Evolutionary conservation across 73 alveolate genomes (phyloP).

Genomic region (Symbiodinium natans): DNA sequence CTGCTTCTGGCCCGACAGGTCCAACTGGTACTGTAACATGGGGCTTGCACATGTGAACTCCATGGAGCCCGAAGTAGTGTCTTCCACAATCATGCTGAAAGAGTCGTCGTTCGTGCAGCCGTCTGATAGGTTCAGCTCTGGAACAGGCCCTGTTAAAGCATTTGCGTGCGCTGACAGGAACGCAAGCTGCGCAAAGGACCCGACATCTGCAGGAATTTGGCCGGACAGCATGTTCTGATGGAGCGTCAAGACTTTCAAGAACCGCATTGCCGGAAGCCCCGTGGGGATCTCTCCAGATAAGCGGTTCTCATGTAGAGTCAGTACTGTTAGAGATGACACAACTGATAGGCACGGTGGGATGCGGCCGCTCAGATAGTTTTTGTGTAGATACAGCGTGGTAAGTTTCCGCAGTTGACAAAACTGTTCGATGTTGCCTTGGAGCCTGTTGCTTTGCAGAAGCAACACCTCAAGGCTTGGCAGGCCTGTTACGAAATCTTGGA

Average conservation of each 20-base stretch:
- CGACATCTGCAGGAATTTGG: not conserved
- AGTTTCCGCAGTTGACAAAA: not conserved
- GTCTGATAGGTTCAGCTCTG: not conserved
- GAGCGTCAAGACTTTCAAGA: not conserved
- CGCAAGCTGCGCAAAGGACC: not conserved
- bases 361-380: not conserved
- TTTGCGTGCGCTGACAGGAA: slow-evolving; percentile 20
- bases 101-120: slow-evolving; percentile 26
- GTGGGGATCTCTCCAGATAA: not conserved
- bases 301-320: not conserved
- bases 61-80: no score
- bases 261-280: not conserved
- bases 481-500: not conserved
- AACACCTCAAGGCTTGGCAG: not conserved
- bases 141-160: not conserved
- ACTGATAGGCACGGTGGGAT: not conserved
- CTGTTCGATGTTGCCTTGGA: not conserved
- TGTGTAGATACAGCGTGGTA: not conserved
- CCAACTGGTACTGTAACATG: no score
- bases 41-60: no score
- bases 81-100: no score
- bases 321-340: not conserved
- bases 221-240: not conserved
- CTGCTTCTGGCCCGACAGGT: no score
- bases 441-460: not conserved